phyloP scores from a whole-genome alignment of 805 yeast genomes.

The Peterozyma toletana region DNA sequence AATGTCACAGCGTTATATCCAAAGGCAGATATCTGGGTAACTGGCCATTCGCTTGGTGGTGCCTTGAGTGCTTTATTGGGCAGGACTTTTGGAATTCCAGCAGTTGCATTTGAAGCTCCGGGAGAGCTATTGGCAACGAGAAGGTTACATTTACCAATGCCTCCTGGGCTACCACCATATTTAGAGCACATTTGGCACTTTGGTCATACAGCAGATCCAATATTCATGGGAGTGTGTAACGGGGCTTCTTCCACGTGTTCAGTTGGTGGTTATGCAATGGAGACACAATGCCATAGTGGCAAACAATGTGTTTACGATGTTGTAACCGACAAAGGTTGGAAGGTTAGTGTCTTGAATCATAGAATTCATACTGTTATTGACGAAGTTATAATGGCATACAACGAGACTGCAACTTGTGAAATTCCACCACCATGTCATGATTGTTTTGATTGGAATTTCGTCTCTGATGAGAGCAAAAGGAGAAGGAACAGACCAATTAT shows the following conservation, averaged over 20 bases:
- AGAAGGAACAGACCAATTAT: constrained; percentile 19
- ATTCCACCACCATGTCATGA: constrained; percentile 82
- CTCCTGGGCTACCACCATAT: constrained; percentile 79
- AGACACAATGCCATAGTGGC: constrained; percentile 91
- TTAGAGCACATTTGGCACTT: constrained; percentile 88
- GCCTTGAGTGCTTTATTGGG: constrained; percentile 76
- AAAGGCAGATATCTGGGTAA: constrained; percentile 70
- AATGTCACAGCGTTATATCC: constrained; percentile 68
- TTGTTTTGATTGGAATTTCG: constrained; percentile 83
- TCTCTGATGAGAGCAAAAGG: constrained; percentile 32
- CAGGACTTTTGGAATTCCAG: constrained; percentile 85
- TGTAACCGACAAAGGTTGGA: constrained; percentile 87
- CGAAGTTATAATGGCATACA: constrained; percentile 63
- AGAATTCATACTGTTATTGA: constrained; percentile 88
- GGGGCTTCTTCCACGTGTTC: constrained; percentile 89
- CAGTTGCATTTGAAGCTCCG: constrained; percentile 87
- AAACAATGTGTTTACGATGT: constrained; percentile 82
- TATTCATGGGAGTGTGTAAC: constrained; percentile 92
- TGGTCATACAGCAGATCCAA: constrained; percentile 97
- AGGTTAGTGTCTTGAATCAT: constrained; percentile 80
- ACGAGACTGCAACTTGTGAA: constrained; percentile 68
- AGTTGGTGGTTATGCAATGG: constrained; percentile 95
- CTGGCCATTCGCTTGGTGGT: constrained; percentile 96
- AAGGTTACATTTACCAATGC: constrained; percentile 83
- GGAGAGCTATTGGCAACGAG: constrained; percentile 81